phyloP scores from a whole-genome alignment of 2,329 filamentous ascomycete species.

The Curvularia verruculosa region DNA sequence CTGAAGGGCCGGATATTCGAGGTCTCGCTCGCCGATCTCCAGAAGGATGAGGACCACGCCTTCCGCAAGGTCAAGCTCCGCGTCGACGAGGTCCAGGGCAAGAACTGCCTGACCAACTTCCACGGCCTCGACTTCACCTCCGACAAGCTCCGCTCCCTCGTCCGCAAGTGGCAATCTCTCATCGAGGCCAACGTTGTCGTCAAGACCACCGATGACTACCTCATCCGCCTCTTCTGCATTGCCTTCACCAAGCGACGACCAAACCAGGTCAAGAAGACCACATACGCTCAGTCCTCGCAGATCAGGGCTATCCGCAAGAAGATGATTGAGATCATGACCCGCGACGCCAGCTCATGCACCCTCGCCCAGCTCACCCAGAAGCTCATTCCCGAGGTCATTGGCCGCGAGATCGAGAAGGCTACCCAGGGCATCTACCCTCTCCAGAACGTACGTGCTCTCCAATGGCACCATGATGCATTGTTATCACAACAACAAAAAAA shows the following conservation, averaged over 20 bases:
- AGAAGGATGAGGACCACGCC: constrained; percentile 99
- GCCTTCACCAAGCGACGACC: constrained; percentile 99
- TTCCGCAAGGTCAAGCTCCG: constrained; percentile 99
- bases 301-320: constrained; percentile 98
- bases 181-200: constrained; percentile 99
- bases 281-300: constrained; percentile 95
- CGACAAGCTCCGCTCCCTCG: constrained; percentile 98
- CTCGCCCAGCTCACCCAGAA: constrained; percentile 96
- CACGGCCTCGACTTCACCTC: constrained; percentile 99
- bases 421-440: constrained; percentile 99
- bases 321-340: constrained; percentile 99
- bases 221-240: constrained; percentile 97
- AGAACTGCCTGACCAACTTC: constrained; percentile 99
- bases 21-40: constrained; percentile 97
- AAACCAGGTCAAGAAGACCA: constrained; percentile 99
- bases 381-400: constrained; percentile 99
- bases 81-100: constrained; percentile 98
- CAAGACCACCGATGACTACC: constrained; percentile 99
- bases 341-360: constrained; percentile 92
- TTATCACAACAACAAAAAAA: neutral
- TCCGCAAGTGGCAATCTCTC: constrained; percentile 99
- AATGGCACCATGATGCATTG: too few relatives aligned
- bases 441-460: constrained; percentile 83
- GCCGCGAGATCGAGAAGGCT: constrained; percentile 99
- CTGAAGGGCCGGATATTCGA: constrained; percentile 99